Conservation (phyloP, 2,329 filamentous ascomycete species). For the Ceratocystis albifundus region DNA sequence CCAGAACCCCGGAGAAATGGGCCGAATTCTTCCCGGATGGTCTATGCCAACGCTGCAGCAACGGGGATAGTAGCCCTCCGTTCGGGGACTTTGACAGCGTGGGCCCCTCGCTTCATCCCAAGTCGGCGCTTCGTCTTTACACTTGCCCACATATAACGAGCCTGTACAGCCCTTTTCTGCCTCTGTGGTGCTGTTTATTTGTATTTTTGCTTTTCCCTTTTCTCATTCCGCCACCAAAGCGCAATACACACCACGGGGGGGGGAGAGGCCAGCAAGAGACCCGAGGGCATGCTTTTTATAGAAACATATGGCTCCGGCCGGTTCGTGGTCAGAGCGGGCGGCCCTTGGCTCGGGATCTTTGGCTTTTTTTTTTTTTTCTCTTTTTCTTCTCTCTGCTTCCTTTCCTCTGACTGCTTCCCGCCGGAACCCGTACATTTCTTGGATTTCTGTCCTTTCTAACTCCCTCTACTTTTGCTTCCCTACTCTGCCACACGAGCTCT, state of each 20-base stretch:
- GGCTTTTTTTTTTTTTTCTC: background rate
- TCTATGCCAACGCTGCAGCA: background rate
- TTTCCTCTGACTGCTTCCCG: background rate
- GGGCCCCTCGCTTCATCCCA: no score
- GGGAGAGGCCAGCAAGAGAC: background rate
- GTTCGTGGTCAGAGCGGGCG: background rate
- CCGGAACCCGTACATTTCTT: background rate
- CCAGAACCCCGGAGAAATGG: background rate
- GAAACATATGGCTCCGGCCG: background rate
- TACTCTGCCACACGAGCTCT: background rate
- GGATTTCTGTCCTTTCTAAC: no score
- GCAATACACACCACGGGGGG: background rate
- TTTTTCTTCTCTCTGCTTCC: background rate
- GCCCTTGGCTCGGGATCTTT: background rate
- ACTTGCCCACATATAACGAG: background rate
- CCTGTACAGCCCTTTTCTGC: background rate
- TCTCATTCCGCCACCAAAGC: background rate
- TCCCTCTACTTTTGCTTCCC: no score
- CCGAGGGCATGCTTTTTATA: slow-evolving; percentile 6
- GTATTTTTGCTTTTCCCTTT: background rate
- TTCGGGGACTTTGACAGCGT: background rate
- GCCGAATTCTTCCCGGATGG: no score
- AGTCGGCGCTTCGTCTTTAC: no score
- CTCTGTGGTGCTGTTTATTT: no score
- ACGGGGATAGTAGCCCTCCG: background rate